Percentiles rank a stretch among this genome's conserved stretches.
These are phyloP conservation scores for Leccinum longicurvipes DNA, from an alignment of 768 basidiomycete species.

Conservation along the genomic window DNA sequence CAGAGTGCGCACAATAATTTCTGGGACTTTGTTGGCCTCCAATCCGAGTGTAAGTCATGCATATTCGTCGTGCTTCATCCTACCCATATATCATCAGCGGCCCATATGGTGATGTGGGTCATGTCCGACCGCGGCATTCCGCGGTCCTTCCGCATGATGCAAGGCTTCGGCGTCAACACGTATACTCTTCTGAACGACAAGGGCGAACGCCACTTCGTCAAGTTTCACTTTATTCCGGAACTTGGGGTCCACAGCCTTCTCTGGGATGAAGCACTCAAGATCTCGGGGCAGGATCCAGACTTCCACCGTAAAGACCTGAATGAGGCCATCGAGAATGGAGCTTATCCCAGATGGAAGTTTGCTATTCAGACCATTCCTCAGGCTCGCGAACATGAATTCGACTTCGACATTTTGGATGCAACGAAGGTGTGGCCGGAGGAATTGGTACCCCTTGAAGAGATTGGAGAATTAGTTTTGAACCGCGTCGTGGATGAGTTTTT, in stretches of 20 bases:
- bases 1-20: constrained; percentile 80
- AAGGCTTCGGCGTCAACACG: constrained; percentile 87
- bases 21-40: constrained; percentile 78
- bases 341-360: constrained; percentile 75
- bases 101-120: constrained; percentile 80
- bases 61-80: not conserved
- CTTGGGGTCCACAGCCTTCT: constrained; percentile 79
- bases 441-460: constrained; percentile 67
- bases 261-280: constrained; percentile 90
- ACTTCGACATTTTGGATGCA: constrained; percentile 84
- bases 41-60: constrained; percentile 51
- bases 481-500: constrained; percentile 73
- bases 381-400: constrained; percentile 73
- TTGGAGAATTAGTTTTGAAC: constrained; percentile 72
- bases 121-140: constrained; percentile 87
- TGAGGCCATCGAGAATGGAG: constrained; percentile 74
- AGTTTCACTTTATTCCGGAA: constrained; percentile 82
- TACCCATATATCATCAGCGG: constrained; percentile 37
- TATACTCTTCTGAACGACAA: constrained; percentile 67
- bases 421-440: constrained; percentile 88
- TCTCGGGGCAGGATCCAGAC: constrained; percentile 82
- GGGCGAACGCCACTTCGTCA: constrained; percentile 77
- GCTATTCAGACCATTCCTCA: constrained; percentile 64
- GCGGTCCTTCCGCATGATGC: constrained; percentile 85
- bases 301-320: constrained; percentile 85